phyloP scores from a whole-genome alignment of 2,329 filamentous ascomycete species.

The Paracamarosporium sp. region DNA sequence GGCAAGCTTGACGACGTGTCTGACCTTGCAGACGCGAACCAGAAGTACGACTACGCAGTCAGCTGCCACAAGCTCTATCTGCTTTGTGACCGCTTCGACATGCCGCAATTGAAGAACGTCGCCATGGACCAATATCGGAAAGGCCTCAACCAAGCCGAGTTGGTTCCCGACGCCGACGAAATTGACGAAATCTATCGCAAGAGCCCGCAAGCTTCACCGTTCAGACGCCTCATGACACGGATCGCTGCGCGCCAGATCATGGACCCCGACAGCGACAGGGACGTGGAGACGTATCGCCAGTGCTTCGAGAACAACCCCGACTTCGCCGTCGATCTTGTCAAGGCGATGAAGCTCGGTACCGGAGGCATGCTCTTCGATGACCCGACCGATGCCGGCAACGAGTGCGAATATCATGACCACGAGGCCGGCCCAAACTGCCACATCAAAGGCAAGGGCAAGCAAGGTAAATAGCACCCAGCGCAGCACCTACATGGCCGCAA shows the following conservation, averaged over 20 bases:
- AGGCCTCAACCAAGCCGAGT: conserved; percentile 55
- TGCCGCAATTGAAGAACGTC: conserved; percentile 59
- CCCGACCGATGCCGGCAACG: conserved; percentile 53
- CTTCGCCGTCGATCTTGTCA: conserved; percentile 62
- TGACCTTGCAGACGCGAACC: conserved; percentile 51
- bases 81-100: conserved; percentile 59
- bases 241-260: conserved; percentile 65
- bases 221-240: conserved; percentile 57
- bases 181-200: conserved; percentile 61
- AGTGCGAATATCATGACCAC: conserved; percentile 61
- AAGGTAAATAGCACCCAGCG: conserved; percentile 42
- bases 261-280: conserved; percentile 59
- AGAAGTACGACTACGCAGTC: conserved; percentile 62
- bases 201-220: conserved; percentile 54
- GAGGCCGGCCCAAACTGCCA: conserved; percentile 50
- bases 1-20: conserved; percentile 59
- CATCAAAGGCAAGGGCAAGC: conserved; percentile 43
- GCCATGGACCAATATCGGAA: conserved; percentile 63
- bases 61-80: conserved; percentile 61
- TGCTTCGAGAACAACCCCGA: conserved; percentile 59
- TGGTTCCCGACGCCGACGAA: conserved; percentile 62
- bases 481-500: conserved; percentile 5
- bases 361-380: conserved; percentile 61
- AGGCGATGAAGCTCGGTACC: conserved; percentile 57
- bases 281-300: conserved; percentile 57